Conservation (phyloP, 2,329 filamentous ascomycete genomes). For the Epichloe coenophiala region DNA sequence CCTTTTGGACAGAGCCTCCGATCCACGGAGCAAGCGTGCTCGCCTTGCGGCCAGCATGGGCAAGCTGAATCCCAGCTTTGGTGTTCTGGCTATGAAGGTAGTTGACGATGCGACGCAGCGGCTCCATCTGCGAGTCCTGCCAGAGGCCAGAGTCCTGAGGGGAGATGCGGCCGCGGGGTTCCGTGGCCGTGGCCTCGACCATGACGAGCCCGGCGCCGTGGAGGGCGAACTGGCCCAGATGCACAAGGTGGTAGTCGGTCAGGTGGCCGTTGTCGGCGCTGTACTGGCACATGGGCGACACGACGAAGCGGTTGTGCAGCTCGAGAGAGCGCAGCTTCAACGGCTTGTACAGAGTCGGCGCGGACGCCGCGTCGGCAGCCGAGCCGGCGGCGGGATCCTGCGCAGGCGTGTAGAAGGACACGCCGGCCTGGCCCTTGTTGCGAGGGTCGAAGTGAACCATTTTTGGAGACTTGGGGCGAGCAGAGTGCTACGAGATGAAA, state of each 20-base stretch:
- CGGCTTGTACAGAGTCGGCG: background rate
- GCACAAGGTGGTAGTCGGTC: conserved; percentile 48
- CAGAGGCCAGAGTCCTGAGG: conserved; percentile 70
- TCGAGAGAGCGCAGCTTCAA: background rate
- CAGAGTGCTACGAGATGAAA: no score
- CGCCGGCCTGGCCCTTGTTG: conserved; percentile 28
- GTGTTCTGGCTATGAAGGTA: conserved; percentile 70
- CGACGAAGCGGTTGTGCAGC: background rate
- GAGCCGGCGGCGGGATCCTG: conserved; percentile 34
- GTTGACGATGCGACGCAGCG: conserved; percentile 56
- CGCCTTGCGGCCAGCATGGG: conserved; percentile 63
- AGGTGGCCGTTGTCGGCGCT: conserved; percentile 1
- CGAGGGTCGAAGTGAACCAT: conserved; percentile 8
- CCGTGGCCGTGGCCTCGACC: conserved; percentile 67
- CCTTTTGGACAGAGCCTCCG: conserved; percentile 19
- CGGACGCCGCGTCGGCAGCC: background rate
- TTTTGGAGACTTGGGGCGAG: background rate
- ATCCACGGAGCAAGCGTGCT: conserved; percentile 52
- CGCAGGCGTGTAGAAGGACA: conserved; percentile 40
- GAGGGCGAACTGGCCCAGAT: conserved; percentile 65
- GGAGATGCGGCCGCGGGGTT: conserved; percentile 67
- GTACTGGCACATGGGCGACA: conserved; percentile 2
- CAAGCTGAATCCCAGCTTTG: conserved; percentile 67
- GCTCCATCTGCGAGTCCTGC: conserved; percentile 69
- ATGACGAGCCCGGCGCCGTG: conserved; percentile 62